Conservation (phyloP, 805 yeast genomes). For the Wickerhamiella occidentalis region DNA sequence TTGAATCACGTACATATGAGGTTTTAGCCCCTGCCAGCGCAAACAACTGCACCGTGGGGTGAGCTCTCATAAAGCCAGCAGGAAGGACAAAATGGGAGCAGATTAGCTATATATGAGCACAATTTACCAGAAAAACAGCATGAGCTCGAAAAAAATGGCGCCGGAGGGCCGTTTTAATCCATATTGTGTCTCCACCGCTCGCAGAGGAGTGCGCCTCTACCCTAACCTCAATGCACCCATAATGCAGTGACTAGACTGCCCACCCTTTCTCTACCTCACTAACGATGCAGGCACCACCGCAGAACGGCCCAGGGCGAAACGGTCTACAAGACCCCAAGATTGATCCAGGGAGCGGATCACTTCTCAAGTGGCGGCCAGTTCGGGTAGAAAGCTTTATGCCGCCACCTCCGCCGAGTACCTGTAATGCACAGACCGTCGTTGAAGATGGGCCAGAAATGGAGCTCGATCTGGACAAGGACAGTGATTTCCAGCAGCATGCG, state of each 20-base stretch:
- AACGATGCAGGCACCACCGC: slow-evolving; percentile 6
- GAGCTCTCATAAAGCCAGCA: too few species aligned
- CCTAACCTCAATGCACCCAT: background rate
- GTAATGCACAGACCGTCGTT: too few species aligned
- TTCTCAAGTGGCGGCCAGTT: background rate
- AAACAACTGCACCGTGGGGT: background rate
- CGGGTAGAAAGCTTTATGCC: background rate
- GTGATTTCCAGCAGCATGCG: slow-evolving; percentile 2
- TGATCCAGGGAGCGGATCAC: background rate
- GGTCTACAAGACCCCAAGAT: background rate
- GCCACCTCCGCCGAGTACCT: too few species aligned
- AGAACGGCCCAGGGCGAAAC: background rate
- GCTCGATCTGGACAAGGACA: slow-evolving; percentile 2
- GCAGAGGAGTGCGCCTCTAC: background rate
- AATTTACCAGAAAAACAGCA: too few species aligned
- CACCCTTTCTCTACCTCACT: slow-evolving; percentile 1
- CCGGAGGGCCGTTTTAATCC: too few species aligned
- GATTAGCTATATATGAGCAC: too few species aligned
- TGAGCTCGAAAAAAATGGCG: too few species aligned
- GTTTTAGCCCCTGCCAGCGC: background rate
- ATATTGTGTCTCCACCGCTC: background rate
- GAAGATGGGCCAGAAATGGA: background rate
- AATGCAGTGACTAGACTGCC: background rate
- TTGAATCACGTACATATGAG: background rate
- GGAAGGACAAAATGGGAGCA: too few species aligned